Conservation (phyloP, 257 asterid genomes). For the Rhazya stricta region DNA sequence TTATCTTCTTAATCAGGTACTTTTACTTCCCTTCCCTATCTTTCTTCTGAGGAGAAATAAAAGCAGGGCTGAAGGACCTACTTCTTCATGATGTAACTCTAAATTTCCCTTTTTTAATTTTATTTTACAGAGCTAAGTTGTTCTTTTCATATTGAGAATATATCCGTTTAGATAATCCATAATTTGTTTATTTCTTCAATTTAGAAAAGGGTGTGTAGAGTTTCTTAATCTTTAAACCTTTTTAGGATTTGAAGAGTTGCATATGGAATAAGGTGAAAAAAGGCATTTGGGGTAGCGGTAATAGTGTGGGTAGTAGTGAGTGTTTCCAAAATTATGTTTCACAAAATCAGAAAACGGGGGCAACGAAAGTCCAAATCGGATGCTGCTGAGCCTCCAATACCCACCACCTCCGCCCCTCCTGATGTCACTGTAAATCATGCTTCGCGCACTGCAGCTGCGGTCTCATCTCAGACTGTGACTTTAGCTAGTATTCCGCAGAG, state of each 20-base stretch:
- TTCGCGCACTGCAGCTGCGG: conserved; percentile 23
- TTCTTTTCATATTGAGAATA: not conserved
- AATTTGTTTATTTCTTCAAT: not conserved
- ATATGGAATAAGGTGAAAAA: not conserved
- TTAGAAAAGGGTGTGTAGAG: not conserved
- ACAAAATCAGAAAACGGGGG: conserved; percentile 26
- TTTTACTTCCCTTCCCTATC: no score
- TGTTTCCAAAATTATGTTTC: conserved; percentile 19
- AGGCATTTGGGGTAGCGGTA: not conserved
- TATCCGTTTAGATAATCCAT: not conserved
- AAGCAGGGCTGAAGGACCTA: not conserved
- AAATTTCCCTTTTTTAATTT: not conserved
- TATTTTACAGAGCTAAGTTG: not conserved
- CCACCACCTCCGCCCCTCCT: conserved; percentile 6
- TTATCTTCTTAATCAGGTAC: not conserved
- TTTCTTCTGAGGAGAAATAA: not conserved
- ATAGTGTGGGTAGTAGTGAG: not conserved
- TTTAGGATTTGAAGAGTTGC: conserved; percentile 13
- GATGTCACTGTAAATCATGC: conserved; percentile 30
- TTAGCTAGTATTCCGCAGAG: conserved; percentile 46
- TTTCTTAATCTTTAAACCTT: conserved; percentile 1
- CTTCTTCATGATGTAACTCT: not conserved
- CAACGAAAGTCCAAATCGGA: conserved; percentile 26
- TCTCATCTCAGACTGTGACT: conserved; percentile 39
- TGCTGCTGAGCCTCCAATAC: conserved; percentile 25